Base-by-base conservation (phyloP, 2,329 filamentous ascomycete species). In the Fusarium oligoseptatum region DNA sequence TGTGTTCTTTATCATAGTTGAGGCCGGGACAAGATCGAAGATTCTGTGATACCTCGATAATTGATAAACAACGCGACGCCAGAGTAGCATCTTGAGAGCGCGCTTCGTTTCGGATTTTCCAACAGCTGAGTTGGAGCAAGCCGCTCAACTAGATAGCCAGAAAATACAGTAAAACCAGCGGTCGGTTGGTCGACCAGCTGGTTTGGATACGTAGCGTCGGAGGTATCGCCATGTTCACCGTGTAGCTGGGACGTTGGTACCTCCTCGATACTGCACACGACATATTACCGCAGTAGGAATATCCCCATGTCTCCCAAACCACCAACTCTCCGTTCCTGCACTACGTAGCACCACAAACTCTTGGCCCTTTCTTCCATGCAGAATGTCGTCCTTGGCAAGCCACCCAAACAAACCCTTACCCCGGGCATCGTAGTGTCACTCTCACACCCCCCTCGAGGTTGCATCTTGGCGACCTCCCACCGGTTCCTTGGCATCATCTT, bases 311-410 rank as follows among this genome's bases (percentile, higher is more conserved):
- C 22, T 9, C 20, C 55, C 3, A 4, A 36, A 24, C 9, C 3
- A 11, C 6, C 55, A 9, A 4, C 3, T 27, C 6, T 29, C 15
- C 60, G 43, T 32, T 22, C n/a, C 12, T 8, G 12, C 8, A 56
- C 14, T 4, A 36, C 10, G 48, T 12, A 39, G 20, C 9, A 27
- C 36, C 17, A 20, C 15, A 27, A 15, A 10, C 3, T 41, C 39
- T 74, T 74, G 67, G 67, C 55, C 34, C 11, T 45, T 15, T 22
- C 15, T 22, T 24, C 5, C 22, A 27, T 12, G 14, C 22, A 24
- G 5, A 37, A 63, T 60, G 32, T 32, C 32, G 4, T 14, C 29
- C 67, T 68, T 71, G 70, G 70, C 62, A 60, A 43, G 22, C 34
- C 50, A 11, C 32, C 32, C 10, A 5, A 22, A 12, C 10, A 5